A percentile compares a stretch with the other conserved stretches of the same genome.
Evolutionary conservation across 2,329 filamentous ascomycete genomes (phyloP).

Genomic region (Stagonosporopsis vannaccii): DNA sequence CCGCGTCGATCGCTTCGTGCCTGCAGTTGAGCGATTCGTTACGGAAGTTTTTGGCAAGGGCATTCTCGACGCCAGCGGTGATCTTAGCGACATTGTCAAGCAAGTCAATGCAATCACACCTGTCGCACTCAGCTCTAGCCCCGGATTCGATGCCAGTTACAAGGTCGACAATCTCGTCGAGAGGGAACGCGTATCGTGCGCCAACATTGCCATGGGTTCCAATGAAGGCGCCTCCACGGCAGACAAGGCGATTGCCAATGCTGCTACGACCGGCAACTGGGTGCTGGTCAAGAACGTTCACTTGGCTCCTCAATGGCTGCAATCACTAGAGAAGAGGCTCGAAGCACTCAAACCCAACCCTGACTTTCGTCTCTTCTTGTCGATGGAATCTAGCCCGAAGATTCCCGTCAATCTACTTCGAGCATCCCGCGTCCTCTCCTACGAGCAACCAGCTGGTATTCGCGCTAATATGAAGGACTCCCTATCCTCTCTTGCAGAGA

Average conservation of each 20-base stretch:
- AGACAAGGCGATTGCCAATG: conserved; percentile 93
- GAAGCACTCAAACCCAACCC: conserved; percentile 92
- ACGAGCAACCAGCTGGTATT: conserved; percentile 96
- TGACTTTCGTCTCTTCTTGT: conserved; percentile 94
- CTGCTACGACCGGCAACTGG: conserved; percentile 91
- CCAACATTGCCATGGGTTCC: conserved; percentile 98
- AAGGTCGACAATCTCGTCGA: conserved; percentile 97
- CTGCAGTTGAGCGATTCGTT: conserved; percentile 90
- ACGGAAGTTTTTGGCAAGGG: conserved; percentile 82
- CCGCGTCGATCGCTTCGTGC: conserved; percentile 93
- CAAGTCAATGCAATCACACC: conserved; percentile 85
- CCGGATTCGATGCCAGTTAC: conserved; percentile 98
- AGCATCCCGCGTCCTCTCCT: conserved; percentile 93
- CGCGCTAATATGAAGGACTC: conserved; percentile 99
- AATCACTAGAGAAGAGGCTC: conserved; percentile 96
- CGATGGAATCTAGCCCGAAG: conserved; percentile 96
- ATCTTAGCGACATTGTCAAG: conserved; percentile 82
- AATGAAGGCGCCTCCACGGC: conserved; percentile 91
- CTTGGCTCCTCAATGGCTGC: conserved; percentile 92
- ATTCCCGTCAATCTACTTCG: conserved; percentile 96
- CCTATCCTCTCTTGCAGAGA: conserved; percentile 78
- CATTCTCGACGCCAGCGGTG: conserved; percentile 83
- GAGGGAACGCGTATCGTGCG: conserved; percentile 80
- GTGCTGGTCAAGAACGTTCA: conserved; percentile 99
- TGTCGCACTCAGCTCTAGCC: conserved; percentile 90